A percentile compares a stretch with the other conserved stretches of the same genome.
Conservation (phyloP, 73 alveolate genomes). For the Durusdinium trenchii region DNA sequence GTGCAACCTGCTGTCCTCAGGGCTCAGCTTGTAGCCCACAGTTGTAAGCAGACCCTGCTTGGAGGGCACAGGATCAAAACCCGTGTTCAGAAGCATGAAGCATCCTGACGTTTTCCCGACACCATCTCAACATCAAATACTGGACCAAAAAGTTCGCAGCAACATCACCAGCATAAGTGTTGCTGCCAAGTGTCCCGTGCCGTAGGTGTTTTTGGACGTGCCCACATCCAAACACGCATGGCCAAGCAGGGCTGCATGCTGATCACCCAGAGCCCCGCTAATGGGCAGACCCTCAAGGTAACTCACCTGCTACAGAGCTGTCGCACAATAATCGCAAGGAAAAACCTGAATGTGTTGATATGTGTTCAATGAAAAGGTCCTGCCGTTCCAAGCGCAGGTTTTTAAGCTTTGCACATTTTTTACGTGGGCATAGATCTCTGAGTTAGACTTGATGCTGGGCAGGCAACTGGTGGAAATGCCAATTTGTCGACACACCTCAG, state of each 20-base stretch:
- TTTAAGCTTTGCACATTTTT: background rate
- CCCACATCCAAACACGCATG: conserved; percentile 97
- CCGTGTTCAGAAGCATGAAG: conserved; percentile 97
- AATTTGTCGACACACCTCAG: conserved; percentile 33
- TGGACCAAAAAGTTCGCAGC: background rate
- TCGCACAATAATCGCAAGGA: background rate
- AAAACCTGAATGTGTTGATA: background rate
- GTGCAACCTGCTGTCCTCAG: conserved; percentile 12
- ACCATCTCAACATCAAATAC: background rate
- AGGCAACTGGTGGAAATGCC: conserved; percentile 10
- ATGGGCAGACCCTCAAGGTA: conserved; percentile 97
- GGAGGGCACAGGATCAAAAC: conserved; percentile 96
- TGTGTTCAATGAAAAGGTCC: background rate
- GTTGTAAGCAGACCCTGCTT: conserved; percentile 97
- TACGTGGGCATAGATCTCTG: conserved; percentile 85
- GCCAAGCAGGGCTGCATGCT: conserved; percentile 98
- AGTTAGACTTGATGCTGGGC: conserved; percentile 66
- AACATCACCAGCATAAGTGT: background rate
- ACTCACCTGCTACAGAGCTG: conserved; percentile 9
- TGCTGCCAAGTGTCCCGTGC: conserved; percentile 97
- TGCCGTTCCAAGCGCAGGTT: background rate
- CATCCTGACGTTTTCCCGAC: conserved; percentile 81
- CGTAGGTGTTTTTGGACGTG: conserved; percentile 98
- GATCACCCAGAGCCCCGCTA: conserved; percentile 98
- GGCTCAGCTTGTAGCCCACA: conserved; percentile 96